Evolutionary conservation across 306 rosid genomes (phyloP), one percentile per base, ranked within the genome.

Genomic region (Hylodesmum podocarpum): DNA sequence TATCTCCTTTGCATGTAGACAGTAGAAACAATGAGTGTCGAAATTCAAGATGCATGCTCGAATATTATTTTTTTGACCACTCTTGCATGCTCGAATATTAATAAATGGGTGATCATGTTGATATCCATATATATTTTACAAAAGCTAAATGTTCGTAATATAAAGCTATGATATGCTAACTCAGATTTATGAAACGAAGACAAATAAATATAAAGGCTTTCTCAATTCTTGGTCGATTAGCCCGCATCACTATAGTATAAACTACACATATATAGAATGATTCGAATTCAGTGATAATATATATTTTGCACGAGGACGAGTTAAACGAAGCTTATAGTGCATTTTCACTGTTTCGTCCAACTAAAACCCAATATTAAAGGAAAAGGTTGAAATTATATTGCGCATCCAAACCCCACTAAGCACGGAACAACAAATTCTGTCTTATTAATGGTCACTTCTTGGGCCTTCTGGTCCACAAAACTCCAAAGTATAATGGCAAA

Each of bases 131-230:
- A 37, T 21, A 64, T 33, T 36, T 0, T 12, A 44, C 21, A 19
- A 41, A n/a, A 41, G 59, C 22, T 41, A 28, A 5, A 29, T 29
- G 75, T 77, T n/a, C 54, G 36, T 24, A 65, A 36, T 41, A 37
- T 50, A 66, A 67, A 40, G 75, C 49, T 41, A 13, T 3, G 50
- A 51, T 54, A 31, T 44, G 70, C 62, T 78, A n/a, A n/a, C n/a
- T n/a, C n/a, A n/a, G n/a, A n/a, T n/a, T n/a, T 44, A 41, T 16
- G 58, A 29, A 67, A 34, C 44, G 10, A 10, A 14, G 37, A 27
- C 14, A 44, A 27, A 27, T n/a, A 27, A n/a, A n/a, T n/a, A n/a
- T n/a, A n/a, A n/a, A n/a, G n/a, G n/a, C n/a, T n/a, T n/a, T n/a
- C n/a, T n/a, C n/a, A n/a, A n/a, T n/a, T n/a, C n/a, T n/a, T 28